phyloP scores from a whole-genome alignment of 139 green algal genomes.

The Eudorina sp. region DNA sequence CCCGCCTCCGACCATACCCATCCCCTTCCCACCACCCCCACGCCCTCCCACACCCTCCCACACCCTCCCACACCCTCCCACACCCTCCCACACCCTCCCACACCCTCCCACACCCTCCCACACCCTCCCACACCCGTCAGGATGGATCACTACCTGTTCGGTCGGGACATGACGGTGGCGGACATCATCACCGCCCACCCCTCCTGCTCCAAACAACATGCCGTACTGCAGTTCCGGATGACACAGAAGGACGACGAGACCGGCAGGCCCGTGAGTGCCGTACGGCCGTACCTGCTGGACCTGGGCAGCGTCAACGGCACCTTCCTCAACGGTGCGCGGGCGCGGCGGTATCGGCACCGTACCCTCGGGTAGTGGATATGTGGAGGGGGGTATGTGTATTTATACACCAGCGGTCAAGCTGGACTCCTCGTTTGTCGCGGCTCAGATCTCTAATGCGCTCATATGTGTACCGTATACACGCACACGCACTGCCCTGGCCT shows the following conservation, averaged over 20 bases:
- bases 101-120: background rate
- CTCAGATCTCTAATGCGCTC: too few species aligned
- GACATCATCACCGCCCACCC: conserved; percentile 97
- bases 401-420: too few species aligned
- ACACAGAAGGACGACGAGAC: conserved; percentile 16
- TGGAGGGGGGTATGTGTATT: too few species aligned
- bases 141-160: conserved; percentile 91
- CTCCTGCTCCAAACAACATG: conserved; percentile 97
- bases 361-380: too few species aligned
- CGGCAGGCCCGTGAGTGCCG: background rate
- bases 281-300: conserved; percentile 95
- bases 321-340: conserved; percentile 87
- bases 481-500: too few species aligned
- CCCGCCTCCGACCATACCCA: too few species aligned
- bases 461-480: too few species aligned
- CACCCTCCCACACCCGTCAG: conserved; percentile 33
- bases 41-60: background rate
- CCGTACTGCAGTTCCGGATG: conserved; percentile 89
- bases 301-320: conserved; percentile 95
- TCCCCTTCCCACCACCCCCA: too few species aligned
- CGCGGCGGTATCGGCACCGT: too few species aligned
- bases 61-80: background rate
- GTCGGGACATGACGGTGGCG: conserved; percentile 86
- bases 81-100: background rate
- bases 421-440: too few species aligned